phyloP scores from a whole-genome alignment of 495 filamentous ascomycete genomes.

The Neurospora discreta region DNA sequence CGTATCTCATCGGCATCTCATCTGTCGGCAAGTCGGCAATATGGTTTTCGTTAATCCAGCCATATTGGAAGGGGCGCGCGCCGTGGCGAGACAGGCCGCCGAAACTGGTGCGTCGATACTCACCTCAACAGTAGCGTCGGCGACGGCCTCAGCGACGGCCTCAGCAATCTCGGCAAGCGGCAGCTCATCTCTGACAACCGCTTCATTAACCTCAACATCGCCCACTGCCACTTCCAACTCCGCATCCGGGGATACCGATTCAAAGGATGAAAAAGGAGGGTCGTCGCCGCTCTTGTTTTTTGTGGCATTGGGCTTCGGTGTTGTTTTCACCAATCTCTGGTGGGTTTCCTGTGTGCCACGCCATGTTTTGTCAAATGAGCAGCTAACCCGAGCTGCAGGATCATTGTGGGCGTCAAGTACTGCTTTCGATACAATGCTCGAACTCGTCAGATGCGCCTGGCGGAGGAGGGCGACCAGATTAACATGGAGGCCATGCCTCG shows the following conservation, averaged over 20 bases:
- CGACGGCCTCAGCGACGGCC: constrained; percentile 1
- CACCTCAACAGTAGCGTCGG: background rate
- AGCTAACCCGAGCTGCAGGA: constrained; percentile 51
- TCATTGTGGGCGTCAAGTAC: constrained; percentile 98
- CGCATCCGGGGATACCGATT: constrained; percentile 3
- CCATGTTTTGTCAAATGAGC: background rate
- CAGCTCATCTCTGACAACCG: background rate
- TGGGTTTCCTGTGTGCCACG: constrained; percentile 32
- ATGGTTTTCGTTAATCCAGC: constrained; percentile 20
- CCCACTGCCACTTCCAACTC: background rate
- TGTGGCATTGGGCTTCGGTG: constrained; percentile 92
- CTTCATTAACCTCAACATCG: background rate
- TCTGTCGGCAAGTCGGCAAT: constrained; percentile 2
- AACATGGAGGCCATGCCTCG: constrained; percentile 71
- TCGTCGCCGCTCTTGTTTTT: constrained; percentile 88
- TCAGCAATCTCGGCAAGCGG: background rate
- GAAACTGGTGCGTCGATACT: background rate
- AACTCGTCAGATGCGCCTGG: constrained; percentile 65
- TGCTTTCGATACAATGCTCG: constrained; percentile 97
- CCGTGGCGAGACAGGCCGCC: constrained; percentile 17
- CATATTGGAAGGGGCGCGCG: constrained; percentile 15
- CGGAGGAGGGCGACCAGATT: constrained; percentile 82
- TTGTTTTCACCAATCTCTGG: constrained; percentile 99
- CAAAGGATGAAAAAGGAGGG: constrained; percentile 9
- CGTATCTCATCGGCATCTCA: constrained; percentile 2